These are phyloP conservation scores for Melaleuca quinquenervia DNA, from an alignment of 345 rosid species.

Conservation along the genomic window DNA sequence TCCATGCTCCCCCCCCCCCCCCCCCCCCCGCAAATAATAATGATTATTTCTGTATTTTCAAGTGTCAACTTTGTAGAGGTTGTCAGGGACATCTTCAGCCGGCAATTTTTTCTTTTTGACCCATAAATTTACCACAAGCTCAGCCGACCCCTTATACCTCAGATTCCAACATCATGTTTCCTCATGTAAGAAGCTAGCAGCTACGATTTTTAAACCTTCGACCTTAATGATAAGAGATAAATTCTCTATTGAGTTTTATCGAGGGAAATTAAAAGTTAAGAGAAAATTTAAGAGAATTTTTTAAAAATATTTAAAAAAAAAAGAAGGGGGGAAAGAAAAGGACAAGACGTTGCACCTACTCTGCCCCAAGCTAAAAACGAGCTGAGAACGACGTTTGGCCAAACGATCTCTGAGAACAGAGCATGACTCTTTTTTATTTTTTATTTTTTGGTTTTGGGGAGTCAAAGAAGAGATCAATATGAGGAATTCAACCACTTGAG, in stretches of 20 bases:
- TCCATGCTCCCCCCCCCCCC: background rate
- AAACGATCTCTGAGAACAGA: background rate
- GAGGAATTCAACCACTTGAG: background rate
- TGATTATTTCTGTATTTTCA: background rate
- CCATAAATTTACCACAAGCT: too few species aligned
- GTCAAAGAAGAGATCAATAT: background rate
- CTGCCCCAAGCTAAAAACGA: background rate
- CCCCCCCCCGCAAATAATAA: background rate
- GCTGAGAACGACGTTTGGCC: background rate
- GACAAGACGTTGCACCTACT: background rate
- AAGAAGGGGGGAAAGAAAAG: background rate
- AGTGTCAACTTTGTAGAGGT: background rate
- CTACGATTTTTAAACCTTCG: too few species aligned
- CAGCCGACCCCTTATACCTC: too few species aligned
- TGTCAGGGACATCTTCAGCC: background rate
- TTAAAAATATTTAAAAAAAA: rapidly evolving
- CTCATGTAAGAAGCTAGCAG: too few species aligned
- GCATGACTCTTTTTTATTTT: background rate
- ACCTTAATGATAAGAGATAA: too few species aligned
- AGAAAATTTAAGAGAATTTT: too few species aligned
- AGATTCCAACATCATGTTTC: too few species aligned
- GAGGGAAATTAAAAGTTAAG: background rate
- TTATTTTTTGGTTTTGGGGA: background rate
- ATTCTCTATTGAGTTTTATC: too few species aligned
- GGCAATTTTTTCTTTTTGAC: too few species aligned